phyloP scores from a whole-genome alignment of 495 filamentous ascomycete species.

The Penicillium roqueforti region DNA sequence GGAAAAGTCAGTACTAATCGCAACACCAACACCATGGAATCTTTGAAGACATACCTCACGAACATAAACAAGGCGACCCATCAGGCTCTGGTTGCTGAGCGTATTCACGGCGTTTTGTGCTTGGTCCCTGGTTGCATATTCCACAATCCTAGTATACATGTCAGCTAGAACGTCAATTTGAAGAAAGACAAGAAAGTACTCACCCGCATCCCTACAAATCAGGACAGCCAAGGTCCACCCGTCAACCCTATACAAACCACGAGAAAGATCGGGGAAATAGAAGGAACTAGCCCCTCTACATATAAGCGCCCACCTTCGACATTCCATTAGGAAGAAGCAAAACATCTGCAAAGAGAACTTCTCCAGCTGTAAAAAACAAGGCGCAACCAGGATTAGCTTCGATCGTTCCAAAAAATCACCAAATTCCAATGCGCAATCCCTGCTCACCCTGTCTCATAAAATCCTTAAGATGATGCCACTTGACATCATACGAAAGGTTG shows the following conservation, averaged over 20 bases:
- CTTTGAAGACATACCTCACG: slow-evolving; percentile 75
- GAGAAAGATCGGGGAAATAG: slow-evolving; percentile 35
- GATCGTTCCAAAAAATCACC: slow-evolving; percentile 13
- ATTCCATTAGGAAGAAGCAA: slow-evolving; percentile 99
- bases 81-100: slow-evolving; percentile 97
- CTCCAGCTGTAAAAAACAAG: slow-evolving; percentile 68
- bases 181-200: slow-evolving; percentile 35
- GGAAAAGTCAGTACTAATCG: neutral
- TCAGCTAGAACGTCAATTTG: slow-evolving; percentile 27
- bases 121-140: slow-evolving; percentile 99
- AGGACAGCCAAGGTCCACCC: slow-evolving; percentile 88
- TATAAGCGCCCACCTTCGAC: slow-evolving; percentile 99
- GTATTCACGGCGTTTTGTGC: slow-evolving; percentile 95
- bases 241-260: slow-evolving; percentile 89
- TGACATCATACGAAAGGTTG: slow-evolving; percentile 98
- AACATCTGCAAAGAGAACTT: slow-evolving; percentile 99
- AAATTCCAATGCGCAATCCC: slow-evolving; percentile 28
- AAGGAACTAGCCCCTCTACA: slow-evolving; percentile 83
- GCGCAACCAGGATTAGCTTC: slow-evolving; percentile 30
- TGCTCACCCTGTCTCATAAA: slow-evolving; percentile 98
- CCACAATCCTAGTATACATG: slow-evolving; percentile 77
- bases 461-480: slow-evolving; percentile 99
- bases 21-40: neutral
- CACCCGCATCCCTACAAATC: slow-evolving; percentile 99
- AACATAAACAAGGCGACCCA: slow-evolving; percentile 97